phyloP scores from a whole-genome alignment of 192 early-diverging fungal genomes.

The Podila clonocystis region DNA sequence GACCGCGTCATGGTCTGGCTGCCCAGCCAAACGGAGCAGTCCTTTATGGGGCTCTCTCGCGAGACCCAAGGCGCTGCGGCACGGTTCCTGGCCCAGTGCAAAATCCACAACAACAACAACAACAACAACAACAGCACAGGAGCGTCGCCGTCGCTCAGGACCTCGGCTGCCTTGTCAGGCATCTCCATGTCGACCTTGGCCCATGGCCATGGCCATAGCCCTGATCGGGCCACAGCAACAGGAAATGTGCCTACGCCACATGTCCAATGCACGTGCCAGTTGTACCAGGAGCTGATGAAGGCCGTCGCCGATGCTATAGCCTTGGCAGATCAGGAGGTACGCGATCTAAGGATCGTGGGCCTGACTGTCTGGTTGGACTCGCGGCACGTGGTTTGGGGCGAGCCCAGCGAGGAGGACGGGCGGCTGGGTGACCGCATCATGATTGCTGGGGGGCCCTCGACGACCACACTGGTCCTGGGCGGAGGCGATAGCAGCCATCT shows the following conservation, averaged over 20 bases:
- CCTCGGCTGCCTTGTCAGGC: too few relatives aligned
- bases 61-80: neutral
- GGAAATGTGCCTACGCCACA: neutral
- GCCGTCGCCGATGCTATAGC: conserved; percentile 26
- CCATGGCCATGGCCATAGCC: neutral
- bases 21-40: conserved; percentile 32
- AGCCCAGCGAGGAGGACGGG: conserved; percentile 28
- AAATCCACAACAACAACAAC: neutral
- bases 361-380: conserved; percentile 38
- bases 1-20: conserved; percentile 21
- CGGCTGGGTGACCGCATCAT: conserved; percentile 33
- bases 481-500: neutral
- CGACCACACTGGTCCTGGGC: neutral
- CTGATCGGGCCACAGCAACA: neutral
- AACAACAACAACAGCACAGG: too few relatives aligned
- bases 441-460: conserved; percentile 11
- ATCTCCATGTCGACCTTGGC: neutral
- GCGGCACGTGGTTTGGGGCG: conserved; percentile 33
- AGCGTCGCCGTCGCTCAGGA: too few relatives aligned
- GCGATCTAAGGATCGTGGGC: conserved; percentile 18
- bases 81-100: too few relatives aligned
- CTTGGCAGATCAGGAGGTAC: conserved; percentile 32
- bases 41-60: conserved; percentile 17
- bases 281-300: conserved; percentile 18
- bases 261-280: conserved; percentile 9